These are phyloP conservation scores for Leptodermis oblonga DNA, from an alignment of 257 asterid genomes.

Conservation along the genomic window DNA sequence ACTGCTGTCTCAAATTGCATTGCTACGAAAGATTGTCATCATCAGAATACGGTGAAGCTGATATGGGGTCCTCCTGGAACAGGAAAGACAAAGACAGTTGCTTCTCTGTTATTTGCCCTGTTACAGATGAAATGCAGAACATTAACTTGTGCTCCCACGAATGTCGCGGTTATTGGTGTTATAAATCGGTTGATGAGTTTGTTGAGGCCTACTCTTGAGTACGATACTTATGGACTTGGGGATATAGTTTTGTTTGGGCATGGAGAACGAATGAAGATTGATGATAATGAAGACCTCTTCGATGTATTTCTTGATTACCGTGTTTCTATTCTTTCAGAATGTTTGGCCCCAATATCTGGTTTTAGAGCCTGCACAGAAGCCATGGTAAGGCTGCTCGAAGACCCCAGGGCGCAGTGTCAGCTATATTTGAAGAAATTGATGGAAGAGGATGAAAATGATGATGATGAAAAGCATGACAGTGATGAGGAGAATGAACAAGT, in stretches of 20 bases:
- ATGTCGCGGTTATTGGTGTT: conserved; percentile 50
- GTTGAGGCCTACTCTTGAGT: conserved; percentile 23
- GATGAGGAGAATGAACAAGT: conserved; percentile 11
- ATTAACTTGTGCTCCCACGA: conserved; percentile 70
- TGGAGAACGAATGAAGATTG: conserved; percentile 50
- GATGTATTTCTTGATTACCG: conserved; percentile 65
- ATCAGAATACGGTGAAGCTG: conserved; percentile 39
- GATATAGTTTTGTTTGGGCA: conserved; percentile 64
- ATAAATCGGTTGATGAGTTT: conserved; percentile 36
- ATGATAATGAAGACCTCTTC: conserved; percentile 43
- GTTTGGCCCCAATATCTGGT: conserved; percentile 49
- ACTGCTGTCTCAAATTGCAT: conserved; percentile 45
- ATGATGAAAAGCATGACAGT: conserved; percentile 7
- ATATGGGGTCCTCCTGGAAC: conserved; percentile 95
- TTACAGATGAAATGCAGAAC: conserved; percentile 43
- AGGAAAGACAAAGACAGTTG: conserved; percentile 62
- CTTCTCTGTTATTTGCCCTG: conserved; percentile 35
- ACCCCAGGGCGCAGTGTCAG: conserved; percentile 37
- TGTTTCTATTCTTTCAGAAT: conserved; percentile 25
- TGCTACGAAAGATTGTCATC: conserved; percentile 40
- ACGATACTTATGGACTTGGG: conserved; percentile 61
- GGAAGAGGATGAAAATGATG: conserved; percentile 15
- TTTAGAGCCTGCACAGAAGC: conserved; percentile 38
- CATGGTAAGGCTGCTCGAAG: conserved; percentile 42
- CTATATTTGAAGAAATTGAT: conserved; percentile 23